Evolutionary conservation across 164 flowering plant species (phyloP), one percentile per base, ranked within the genome.

Genomic region (Sextonia rubra): DNA sequence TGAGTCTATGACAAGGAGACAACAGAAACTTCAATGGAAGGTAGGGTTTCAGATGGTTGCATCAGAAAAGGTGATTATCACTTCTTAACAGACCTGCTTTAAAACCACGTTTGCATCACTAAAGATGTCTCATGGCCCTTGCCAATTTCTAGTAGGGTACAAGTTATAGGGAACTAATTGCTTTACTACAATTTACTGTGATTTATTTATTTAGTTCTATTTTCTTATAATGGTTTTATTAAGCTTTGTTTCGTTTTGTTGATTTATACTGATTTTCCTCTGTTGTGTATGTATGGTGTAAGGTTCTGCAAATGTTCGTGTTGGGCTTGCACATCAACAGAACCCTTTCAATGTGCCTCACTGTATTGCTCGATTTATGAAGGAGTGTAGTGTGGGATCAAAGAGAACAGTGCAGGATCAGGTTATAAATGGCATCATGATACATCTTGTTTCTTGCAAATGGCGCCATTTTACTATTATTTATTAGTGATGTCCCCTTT

Each of bases 281-380:
- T 37, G 5, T 15, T 44, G 5, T 22, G 15, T 18, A 30, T 11
- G 29, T 20, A 47, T 65, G 17, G 27, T 71, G 15, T 20, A 60
- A 92, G 99, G 98, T 74, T 96, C 98, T 69, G 91, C 92, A 27
- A 91, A 88, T 79, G 73, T 96, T 60, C 86, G 94, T 76, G 86
- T 93, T 7, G 99, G 99, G 47, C 85, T 91, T 47, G 97, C 98
- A 60, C 82, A 83, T 68, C 95, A 93, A 61, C 93, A 96, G 24
- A 58, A 77, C 48, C 99, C 99, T 14, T 83, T 88, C 26, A 86
- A 69, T 73, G 66, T 93, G 58, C 98, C 99, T 75, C 97, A 96
- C n/a, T 96, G 95, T 80, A 86, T 96, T 77, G 93, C 97, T 73
- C 84, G 97, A 5, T 80, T 84, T 61, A 81, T 86, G 29, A 79